Evolutionary conservation across 1,139 yeast genomes (phyloP).

Genomic region (Saccharomycopsis phalli): DNA sequence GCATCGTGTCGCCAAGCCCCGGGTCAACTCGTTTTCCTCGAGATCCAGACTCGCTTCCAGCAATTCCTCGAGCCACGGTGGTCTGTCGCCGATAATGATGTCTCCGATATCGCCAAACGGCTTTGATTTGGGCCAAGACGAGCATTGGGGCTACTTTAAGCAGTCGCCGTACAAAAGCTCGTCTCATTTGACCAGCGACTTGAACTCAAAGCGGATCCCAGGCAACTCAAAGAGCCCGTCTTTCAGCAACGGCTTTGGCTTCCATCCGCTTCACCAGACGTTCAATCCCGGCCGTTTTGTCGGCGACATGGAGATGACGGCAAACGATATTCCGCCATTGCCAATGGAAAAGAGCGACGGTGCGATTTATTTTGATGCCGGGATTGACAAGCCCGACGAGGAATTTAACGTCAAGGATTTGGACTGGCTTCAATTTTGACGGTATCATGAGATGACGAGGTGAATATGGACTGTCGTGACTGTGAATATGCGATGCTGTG

Average conservation of each 20-base stretch:
- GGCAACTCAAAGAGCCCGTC: conserved; percentile 2
- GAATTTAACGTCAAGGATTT: conserved; percentile 13
- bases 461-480: too few species aligned
- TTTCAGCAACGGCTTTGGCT: not conserved
- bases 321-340: not conserved
- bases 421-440: conserved; percentile 14
- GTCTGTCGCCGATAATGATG: conserved; percentile 7
- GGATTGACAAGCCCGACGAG: not conserved
- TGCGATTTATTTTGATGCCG: not conserved
- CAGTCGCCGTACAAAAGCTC: conserved; percentile 13
- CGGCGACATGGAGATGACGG: not conserved
- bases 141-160: conserved; percentile 14
- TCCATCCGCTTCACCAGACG: not conserved
- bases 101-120: conserved; percentile 1
- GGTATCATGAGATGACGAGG: not conserved
- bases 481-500: too few species aligned
- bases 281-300: not conserved
- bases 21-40: conserved; percentile 6
- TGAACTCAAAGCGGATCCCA: conserved; percentile 9
- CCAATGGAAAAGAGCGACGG: conserved; percentile 1
- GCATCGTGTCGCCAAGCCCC: conserved; percentile 10
- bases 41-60: conserved; percentile 7
- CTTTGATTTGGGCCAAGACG: conserved; percentile 10
- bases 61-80: not conserved
- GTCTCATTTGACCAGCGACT: conserved; percentile 12